Base-by-base conservation (phyloP, 768 basidiomycete species). In the Termitomyces sp. region DNA sequence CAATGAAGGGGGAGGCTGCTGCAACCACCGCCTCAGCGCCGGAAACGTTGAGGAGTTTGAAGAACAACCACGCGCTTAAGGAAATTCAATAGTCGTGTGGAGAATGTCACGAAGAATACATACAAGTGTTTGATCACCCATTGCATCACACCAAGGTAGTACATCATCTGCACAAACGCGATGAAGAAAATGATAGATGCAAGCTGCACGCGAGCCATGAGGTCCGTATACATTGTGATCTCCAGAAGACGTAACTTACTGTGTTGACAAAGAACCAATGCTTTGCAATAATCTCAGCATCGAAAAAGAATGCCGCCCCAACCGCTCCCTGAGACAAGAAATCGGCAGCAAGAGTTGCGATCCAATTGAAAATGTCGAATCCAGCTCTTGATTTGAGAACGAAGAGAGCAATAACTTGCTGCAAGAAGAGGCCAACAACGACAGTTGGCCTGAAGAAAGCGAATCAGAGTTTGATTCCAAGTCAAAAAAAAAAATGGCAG, bases 1-100 rank as follows among this genome's bases (percentile, higher is more conserved):
- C 94, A 61, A 96, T 84, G 81, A 89, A 96, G n/a, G 94, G 94
- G 0, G 92, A 94, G 16, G 92, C 86, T 48, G 94, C 85, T 28
- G 94, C 93, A 42, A 96, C 91, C 56, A 96, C 88, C 35, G 94
- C 93, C 67, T 96, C 94, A 3, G 92, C 94, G 57, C 94, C 94
- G n/a, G 94, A 94, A 34, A 96, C 82, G 60, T 89, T 86, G 84
- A 96, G 81, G 52, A 90, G 72, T 70, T 92, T 94, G 76, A 91
- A 93, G 80, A 96, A 95, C 74, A 95, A 81, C 91, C 90, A 93
- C 3, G 93, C 94, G 66, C 87, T 88, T 44, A 30, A 56, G 16
- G 25, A 25, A n/a, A 25, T 32, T 57, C 27, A 46, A 41, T 11
- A 27, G 19, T 39, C 9, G 8, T 30, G 8, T 44, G 16, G 5